Base-by-base conservation (phyloP, 306 rosid genomes). In the Alnus rubra region DNA sequence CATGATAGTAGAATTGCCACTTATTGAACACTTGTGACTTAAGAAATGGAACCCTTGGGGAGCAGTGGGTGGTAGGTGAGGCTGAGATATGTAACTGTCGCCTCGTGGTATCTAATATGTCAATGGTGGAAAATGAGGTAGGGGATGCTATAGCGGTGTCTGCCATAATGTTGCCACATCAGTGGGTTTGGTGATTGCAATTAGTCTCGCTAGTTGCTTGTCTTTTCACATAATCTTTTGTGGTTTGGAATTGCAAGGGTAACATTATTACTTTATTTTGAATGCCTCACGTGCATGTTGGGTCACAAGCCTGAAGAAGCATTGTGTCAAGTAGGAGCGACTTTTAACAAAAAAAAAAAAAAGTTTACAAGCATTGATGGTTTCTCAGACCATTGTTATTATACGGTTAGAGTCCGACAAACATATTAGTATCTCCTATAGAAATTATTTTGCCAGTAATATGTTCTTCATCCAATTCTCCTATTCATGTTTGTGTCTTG, bases 261-360 rank as follows among this genome's bases (percentile, higher is more conserved):
- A n/a, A 52, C 19, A 6, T 18, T 76, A 69, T 60, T 51, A n/a
- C 45, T 44, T 72, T 55, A n/a, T 19, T 59, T 80, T 69, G 59
- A 59, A 14, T 48, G 63, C 33, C 30, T 31, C 4, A 14, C 30
- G 56, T 75, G 33, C 64, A 18, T 60, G 47, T 23, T 39, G 56
- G 70, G 68, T 60, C 31, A 2, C 31, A 39, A 69, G 65, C 31
- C 30, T 42, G 69, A 59, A 39, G n/a, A 19, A 68, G 15, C 60
- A 52, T 54, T 48, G 54, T 7, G 9, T 12, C 50, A 67, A 67
- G 23, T 39, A 67, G 23, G 71, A 42, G 64, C 23, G 28, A 14
- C 30, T 58, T 23, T 39, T 39, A 39, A 19, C 10, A 19, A 12
- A 9, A 58, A 58, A 2, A 28, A 3, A 19, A 23, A 13, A n/a